Evolutionary conservation across 805 yeast genomes (phyloP).

Genomic region (Barnettozyma sucrosica): DNA sequence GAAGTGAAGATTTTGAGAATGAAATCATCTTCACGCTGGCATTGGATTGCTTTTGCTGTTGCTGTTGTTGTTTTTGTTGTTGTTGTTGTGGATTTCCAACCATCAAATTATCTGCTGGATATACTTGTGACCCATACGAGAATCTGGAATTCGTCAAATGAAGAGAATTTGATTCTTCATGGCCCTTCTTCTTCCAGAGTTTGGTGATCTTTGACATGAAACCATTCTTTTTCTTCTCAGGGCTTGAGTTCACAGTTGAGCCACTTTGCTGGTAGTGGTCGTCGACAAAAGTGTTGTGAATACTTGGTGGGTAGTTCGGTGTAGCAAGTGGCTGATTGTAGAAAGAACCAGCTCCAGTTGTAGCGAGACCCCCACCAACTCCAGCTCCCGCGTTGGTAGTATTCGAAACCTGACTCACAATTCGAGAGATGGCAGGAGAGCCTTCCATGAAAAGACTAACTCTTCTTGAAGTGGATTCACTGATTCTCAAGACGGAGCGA

Average conservation of each 20-base stretch:
- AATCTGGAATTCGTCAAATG: slow-evolving; percentile 1
- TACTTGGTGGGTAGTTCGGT: background rate
- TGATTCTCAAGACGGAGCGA: slow-evolving; percentile 28
- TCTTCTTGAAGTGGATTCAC: slow-evolving; percentile 25
- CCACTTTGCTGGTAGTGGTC: background rate
- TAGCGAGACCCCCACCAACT: background rate
- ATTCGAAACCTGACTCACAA: slow-evolving; percentile 24
- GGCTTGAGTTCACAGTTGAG: slow-evolving; percentile 13
- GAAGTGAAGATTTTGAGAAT: background rate
- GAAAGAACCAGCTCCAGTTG: background rate
- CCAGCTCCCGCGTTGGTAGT: background rate
- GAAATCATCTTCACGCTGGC: background rate
- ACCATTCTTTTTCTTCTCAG: slow-evolving; percentile 26
- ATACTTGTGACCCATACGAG: slow-evolving; percentile 2
- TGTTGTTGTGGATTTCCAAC: background rate
- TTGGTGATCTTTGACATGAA: slow-evolving; percentile 30
- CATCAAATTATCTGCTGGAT: slow-evolving; percentile 1
- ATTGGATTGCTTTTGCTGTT: background rate
- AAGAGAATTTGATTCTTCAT: slow-evolving; percentile 2
- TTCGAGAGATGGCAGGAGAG: slow-evolving; percentile 25
- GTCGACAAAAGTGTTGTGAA: background rate
- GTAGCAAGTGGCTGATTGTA: slow-evolving; percentile 3
- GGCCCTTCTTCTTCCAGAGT: slow-evolving; percentile 27
- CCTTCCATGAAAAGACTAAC: slow-evolving; percentile 24
- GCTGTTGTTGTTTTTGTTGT: slow-evolving; percentile 1